Percentiles rank a stretch among this genome's conserved stretches.
These are phyloP conservation scores for Quercus phellos DNA, from an alignment of 331 rosid genomes.

Conservation along the genomic window DNA sequence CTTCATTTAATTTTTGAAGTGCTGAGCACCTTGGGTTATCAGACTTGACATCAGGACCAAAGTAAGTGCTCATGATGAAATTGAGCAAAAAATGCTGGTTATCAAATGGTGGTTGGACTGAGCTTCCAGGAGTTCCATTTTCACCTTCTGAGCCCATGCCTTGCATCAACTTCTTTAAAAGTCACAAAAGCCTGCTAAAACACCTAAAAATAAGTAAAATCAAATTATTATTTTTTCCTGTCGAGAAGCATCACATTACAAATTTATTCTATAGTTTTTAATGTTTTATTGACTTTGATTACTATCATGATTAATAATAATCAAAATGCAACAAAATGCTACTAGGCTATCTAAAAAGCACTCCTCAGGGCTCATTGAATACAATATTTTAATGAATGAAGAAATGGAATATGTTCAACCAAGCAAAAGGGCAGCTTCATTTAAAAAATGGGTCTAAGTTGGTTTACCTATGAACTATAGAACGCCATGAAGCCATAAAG, in stretches of 20 bases:
- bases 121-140: constrained; percentile 8
- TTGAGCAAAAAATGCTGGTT: constrained; percentile 46
- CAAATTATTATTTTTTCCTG: not conserved
- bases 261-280: not conserved
- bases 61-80: constrained; percentile 47
- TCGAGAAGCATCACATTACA: not conserved
- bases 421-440: not conserved
- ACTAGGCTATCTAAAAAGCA: not conserved
- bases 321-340: not conserved
- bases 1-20: constrained; percentile 35
- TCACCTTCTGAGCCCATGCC: constrained; percentile 37
- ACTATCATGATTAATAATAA: not conserved
- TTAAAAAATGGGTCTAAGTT: not conserved
- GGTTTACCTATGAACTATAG: not conserved
- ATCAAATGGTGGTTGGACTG: constrained; percentile 9
- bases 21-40: constrained; percentile 37
- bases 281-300: not conserved
- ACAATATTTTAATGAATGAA: not conserved
- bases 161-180: not conserved
- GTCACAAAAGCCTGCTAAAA: not conserved
- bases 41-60: constrained; percentile 63
- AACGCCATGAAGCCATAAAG: not conserved
- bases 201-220: constrained; percentile 1
- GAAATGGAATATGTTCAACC: not conserved
- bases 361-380: not conserved